Evolutionary conservation across 1,284 basidiomycete genomes (phyloP), one percentile per base, ranked within the genome.

Genomic region (Lignosus rhinocerotis): DNA sequence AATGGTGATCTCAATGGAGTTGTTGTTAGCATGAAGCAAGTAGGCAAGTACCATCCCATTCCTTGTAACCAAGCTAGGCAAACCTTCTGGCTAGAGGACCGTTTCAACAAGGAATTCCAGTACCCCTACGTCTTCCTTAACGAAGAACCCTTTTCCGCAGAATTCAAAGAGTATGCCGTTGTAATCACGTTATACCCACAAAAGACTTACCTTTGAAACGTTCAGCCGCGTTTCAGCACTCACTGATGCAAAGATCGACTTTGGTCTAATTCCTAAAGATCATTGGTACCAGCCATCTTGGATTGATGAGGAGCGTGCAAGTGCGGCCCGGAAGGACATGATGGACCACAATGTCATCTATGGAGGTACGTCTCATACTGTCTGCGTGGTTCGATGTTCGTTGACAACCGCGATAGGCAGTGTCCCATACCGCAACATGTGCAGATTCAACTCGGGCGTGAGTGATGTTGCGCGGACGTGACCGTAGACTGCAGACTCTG

Each of bases 401-500:
- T 55, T 43, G 48, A 30, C 30, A 53, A 47, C 16, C 36, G 32
- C 12, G 33, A 16, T 34, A 58, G 86, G 86, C 55, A 89, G 87
- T 66, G 79, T 89, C 14, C 79, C 87, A 80, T 93, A 93, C 69
- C 86, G 90, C 51, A 92, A 93, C 63, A 93, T 96, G 94, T 97
- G 95, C 71, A 87, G 96, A 19, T 98, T 89, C 78, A 94, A 97
- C 73, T 94, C 92, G 55, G 94, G 94, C 36, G 93, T 94, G 75
- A 72, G 85, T 76, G n/a, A 39, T 47, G 34, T 25, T 17, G 45
- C 21, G 34, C 39, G 11, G 14, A 33, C 11, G 14, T 49, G 6
- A 25, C 25, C 25, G 2, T 25, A 38, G 17, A 33, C 45, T 7
- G 44, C 45, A 30, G 53, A 55, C 55, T 51, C 30, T 60, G 12